phyloP scores from a whole-genome alignment of 345 rosid species.

The Erysimum cheiranthoides region DNA sequence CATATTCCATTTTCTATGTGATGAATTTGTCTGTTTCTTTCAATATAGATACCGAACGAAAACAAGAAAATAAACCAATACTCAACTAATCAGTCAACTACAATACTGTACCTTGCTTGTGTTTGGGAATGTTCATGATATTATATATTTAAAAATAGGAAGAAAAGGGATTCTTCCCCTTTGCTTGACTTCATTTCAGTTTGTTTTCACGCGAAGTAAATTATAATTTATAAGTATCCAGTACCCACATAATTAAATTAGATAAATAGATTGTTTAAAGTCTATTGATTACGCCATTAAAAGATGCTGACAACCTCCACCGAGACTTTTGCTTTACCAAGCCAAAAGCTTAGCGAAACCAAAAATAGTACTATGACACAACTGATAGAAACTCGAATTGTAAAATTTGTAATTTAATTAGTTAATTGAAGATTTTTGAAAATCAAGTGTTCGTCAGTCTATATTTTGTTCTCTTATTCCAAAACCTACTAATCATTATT shows the following conservation, averaged over 20 bases:
- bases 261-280: neutral
- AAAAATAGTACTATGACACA: no score
- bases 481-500: no score
- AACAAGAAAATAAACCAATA: neutral
- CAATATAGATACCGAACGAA: neutral
- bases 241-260: neutral
- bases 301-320: constrained; percentile 20
- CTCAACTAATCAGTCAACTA: neutral
- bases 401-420: no score
- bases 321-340: neutral
- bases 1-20: no score
- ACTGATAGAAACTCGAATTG: no score
- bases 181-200: constrained; percentile 7
- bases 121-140: neutral
- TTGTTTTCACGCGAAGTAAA: constrained; percentile 5
- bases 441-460: neutral
- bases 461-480: no score
- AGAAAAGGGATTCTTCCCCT: neutral
- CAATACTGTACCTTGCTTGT: neutral
- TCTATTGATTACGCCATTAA: constrained; percentile 28
- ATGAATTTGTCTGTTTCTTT: neutral
- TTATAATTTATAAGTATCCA: neutral
- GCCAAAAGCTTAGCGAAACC: neutral
- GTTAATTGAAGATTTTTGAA: no score
- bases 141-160: neutral